Percentiles rank a stretch among this genome's conserved stretches.
Conservation (phyloP, 2,329 filamentous ascomycete genomes). For the Colletotrichum noveboracense region DNA sequence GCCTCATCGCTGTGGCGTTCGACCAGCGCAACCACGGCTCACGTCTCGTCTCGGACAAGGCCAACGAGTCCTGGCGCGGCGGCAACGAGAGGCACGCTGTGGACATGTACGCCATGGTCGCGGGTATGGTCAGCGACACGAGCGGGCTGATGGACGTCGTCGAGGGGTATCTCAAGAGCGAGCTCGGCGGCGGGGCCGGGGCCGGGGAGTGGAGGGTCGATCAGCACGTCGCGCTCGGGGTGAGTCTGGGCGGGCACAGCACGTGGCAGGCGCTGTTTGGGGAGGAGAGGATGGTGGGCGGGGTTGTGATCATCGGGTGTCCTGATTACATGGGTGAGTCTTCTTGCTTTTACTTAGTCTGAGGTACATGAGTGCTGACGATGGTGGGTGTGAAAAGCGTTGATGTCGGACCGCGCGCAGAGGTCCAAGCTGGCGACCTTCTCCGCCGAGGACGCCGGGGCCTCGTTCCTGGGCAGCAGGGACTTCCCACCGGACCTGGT, state of each 20-base stretch:
- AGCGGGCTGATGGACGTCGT: constrained; percentile 78
- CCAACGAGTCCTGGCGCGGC: constrained; percentile 80
- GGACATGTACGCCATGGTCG: constrained; percentile 87
- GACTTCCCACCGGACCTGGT: constrained; percentile 79
- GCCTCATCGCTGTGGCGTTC: constrained; percentile 82
- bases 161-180: constrained; percentile 73
- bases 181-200: constrained; percentile 25
- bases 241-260: constrained; percentile 86
- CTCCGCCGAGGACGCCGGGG: constrained; percentile 58
- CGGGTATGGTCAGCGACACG: constrained; percentile 77
- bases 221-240: constrained; percentile 78
- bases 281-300: constrained; percentile 80
- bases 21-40: constrained; percentile 94
- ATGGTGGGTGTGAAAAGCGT: constrained; percentile 27
- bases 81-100: constrained; percentile 84
- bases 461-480: constrained; percentile 73
- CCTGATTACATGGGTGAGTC: constrained; percentile 78
- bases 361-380: not conserved
- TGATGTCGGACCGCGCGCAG: constrained; percentile 81
- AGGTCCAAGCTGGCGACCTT: constrained; percentile 70
- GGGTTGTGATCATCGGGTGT: constrained; percentile 83
- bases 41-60: constrained; percentile 66
- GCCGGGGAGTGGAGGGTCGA: constrained; percentile 44
- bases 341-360: not conserved
- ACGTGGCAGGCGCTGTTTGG: constrained; percentile 84